These are phyloP conservation scores for Lachancea mirantina DNA, from an alignment of 805 yeast genomes.

Conservation along the genomic window DNA sequence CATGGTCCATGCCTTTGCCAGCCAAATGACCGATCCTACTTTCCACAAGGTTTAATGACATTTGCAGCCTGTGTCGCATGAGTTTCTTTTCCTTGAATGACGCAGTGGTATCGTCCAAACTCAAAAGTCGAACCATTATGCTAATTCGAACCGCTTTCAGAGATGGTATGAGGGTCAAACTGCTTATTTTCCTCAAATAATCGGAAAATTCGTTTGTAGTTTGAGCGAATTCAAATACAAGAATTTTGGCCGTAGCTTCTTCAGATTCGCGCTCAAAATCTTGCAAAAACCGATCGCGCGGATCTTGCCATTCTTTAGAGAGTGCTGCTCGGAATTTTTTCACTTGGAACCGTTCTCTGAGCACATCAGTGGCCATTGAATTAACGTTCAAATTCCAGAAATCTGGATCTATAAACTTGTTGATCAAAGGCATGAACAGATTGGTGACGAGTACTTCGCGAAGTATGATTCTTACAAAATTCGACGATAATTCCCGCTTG, in stretches of 20 bases:
- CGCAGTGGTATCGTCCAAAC: slow-evolving; percentile 4
- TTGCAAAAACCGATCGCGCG: slow-evolving; percentile 4
- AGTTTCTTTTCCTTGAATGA: slow-evolving; percentile 6
- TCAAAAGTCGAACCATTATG: slow-evolving; percentile 16
- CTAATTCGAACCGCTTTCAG: slow-evolving; percentile 16
- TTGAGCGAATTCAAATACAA: slow-evolving; percentile 11
- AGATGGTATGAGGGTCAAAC: slow-evolving; percentile 11
- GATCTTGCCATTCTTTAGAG: slow-evolving; percentile 48
- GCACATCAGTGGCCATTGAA: slow-evolving; percentile 49
- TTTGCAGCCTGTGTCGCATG: slow-evolving; percentile 15
- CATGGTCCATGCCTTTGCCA: background rate
- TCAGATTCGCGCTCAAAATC: background rate
- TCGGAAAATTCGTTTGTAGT: slow-evolving; percentile 25
- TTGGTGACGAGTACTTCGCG: slow-evolving; percentile 58
- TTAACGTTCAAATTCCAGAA: slow-evolving; percentile 64
- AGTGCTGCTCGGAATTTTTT: slow-evolving; percentile 62
- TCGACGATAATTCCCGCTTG: slow-evolving; percentile 36
- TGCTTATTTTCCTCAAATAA: slow-evolving; percentile 20
- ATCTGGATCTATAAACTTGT: slow-evolving; percentile 62
- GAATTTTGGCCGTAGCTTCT: slow-evolving; percentile 2
- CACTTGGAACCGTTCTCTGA: slow-evolving; percentile 71
- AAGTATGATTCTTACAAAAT: slow-evolving; percentile 42
- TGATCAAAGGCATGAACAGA: slow-evolving; percentile 45
- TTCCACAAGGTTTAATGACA: slow-evolving; percentile 23
- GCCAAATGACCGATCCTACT: slow-evolving; percentile 13